Base-by-base conservation (phyloP, 2,329 filamentous ascomycete genomes). In the Fusarium stilboides region DNA sequence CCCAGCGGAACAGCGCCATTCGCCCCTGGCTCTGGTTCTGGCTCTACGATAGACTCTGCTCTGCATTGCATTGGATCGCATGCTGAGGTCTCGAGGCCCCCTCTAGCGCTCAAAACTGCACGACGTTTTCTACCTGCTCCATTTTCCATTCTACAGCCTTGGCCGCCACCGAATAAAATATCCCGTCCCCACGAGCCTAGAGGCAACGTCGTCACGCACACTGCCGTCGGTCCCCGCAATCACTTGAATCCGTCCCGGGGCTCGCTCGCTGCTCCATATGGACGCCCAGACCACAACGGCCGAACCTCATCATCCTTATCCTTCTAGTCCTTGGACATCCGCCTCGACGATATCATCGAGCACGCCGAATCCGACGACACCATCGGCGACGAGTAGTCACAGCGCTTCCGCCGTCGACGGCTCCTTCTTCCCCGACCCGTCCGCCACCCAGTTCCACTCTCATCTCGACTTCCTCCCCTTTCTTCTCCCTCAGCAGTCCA, bases 401-500 rank as follows among this genome's bases (percentile, higher is more conserved):
- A 68, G 71, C 53, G 69, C 75, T 65, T 70, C 71, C 65, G 71
- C 74, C 60, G 57, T 70, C 55, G 78, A 80, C 68, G 76, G 74
- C 63, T 74, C 76, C 56, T 75, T 79, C 70, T 63, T 72, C 45
- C 68, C 72, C 60, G 70, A 79, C 63, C 68, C 74, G 68, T 69
- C 72, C 65, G 64, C 73, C 59, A 57, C 77, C 43, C 78, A 78
- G 45, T 77, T 79, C 57, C 78, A 83, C 51, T 76, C 82, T 65
- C 82, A 83, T 64, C 73, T 88, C 73, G 86, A 89, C 68, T 81
- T 88, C 62, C 80, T 88, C 28, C 87, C 88, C 36, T 83, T 88
- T 67, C 80, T 89, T 71, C 82, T 89, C 60, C 87, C 87, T 17
- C 87, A 89, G 66, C 87, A 89, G 69, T 81, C 85, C 34, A 87